Conservation (phyloP, 2,329 filamentous ascomycete species). For the Talaromyces sp. region DNA sequence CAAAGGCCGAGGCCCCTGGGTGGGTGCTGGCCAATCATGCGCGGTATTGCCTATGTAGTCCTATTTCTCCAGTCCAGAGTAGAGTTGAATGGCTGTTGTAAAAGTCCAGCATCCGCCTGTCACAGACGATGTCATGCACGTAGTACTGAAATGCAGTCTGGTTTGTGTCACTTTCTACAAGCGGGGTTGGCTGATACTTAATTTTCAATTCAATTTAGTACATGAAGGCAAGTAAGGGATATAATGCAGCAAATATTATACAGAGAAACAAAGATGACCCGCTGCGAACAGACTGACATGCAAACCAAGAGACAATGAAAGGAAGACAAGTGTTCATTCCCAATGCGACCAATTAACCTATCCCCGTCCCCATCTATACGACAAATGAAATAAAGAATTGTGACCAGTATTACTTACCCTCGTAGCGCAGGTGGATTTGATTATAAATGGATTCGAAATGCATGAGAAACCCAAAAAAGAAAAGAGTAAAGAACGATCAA, state of each 20-base stretch:
- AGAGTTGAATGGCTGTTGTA: background rate
- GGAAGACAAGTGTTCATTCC: background rate
- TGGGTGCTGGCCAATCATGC: background rate
- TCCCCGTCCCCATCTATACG: background rate
- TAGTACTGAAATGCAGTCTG: background rate
- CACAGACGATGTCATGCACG: background rate
- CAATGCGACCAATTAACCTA: background rate
- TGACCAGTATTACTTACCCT: background rate
- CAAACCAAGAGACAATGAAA: background rate
- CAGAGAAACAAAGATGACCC: background rate
- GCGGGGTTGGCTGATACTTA: background rate
- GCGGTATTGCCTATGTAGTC: background rate
- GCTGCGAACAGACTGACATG: background rate
- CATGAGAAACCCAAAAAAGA: slow-evolving; percentile 3
- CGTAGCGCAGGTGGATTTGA: background rate
- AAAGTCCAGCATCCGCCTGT: background rate
- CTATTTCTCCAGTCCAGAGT: background rate
- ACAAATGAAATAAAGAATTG: slow-evolving; percentile 2
- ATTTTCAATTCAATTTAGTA: background rate
- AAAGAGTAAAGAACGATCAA: slow-evolving; percentile 24
- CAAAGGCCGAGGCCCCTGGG: background rate
- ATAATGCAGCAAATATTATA: background rate
- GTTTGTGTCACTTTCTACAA: background rate
- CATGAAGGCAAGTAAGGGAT: background rate
- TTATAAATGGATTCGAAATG: background rate